Percentiles rank a stretch among this genome's conserved stretches.
Conservation (phyloP, 2,329 filamentous ascomycete genomes). For the Claviceps paspali region DNA sequence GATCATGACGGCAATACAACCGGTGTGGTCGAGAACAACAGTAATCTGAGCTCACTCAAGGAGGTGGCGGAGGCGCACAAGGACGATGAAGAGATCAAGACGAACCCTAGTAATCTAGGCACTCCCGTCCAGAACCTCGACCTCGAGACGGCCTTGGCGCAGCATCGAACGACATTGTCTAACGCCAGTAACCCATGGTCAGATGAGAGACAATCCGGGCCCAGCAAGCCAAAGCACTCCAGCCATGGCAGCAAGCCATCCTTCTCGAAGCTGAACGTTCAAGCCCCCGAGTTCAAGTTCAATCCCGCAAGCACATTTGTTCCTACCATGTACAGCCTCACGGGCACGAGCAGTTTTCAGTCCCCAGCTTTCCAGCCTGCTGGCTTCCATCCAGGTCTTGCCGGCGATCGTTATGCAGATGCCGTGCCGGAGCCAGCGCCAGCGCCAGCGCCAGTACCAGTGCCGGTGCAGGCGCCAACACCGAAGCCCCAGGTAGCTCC, state of each 20-base stretch:
- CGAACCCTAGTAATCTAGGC: constrained; percentile 57
- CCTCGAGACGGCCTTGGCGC: constrained; percentile 25
- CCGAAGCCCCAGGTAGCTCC: not conserved
- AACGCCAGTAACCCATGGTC: constrained; percentile 49
- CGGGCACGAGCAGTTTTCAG: constrained; percentile 27
- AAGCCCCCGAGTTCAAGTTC: constrained; percentile 80
- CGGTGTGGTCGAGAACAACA: constrained; percentile 21
- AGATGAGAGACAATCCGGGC: constrained; percentile 30
- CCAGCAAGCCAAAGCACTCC: constrained; percentile 23
- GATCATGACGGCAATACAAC: constrained; percentile 35
- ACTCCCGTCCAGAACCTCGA: constrained; percentile 42
- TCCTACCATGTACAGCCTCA: constrained; percentile 34
- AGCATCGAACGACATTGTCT: constrained; percentile 41
- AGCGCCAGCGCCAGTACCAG: not conserved
- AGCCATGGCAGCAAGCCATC: constrained; percentile 55
- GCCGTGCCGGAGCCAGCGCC: not conserved
- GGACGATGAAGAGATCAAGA: constrained; percentile 45
- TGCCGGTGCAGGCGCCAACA: not conserved
- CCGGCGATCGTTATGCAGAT: not conserved
- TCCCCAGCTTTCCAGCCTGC: constrained; percentile 28
- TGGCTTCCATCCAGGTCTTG: constrained; percentile 25
- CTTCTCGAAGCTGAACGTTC: constrained; percentile 70
- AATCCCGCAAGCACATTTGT: constrained; percentile 38
- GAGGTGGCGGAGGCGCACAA: constrained; percentile 24
- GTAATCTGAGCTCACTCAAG: constrained; percentile 25